Conservation (phyloP, 768 basidiomycete genomes). For the Trametopsis cervina region DNA sequence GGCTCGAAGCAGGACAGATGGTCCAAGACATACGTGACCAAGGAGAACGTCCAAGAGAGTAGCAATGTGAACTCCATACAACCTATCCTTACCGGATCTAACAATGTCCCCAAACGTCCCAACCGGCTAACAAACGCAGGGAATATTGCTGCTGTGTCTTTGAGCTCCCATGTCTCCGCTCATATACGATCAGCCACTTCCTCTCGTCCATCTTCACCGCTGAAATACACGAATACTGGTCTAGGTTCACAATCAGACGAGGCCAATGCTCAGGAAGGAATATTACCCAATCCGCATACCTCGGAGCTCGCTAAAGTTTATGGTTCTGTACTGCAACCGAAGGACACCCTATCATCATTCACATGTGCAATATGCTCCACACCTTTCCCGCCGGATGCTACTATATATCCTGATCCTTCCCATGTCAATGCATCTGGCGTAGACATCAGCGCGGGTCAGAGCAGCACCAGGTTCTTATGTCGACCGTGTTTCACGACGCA, state of each 20-base stretch:
- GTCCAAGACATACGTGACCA: slow-evolving; percentile 70
- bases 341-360: slow-evolving; percentile 63
- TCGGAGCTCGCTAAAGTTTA: slow-evolving; percentile 75
- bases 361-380: slow-evolving; percentile 60
- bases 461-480: slow-evolving; percentile 54
- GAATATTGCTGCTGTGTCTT: slow-evolving; percentile 19
- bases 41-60: background rate
- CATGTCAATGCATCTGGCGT: slow-evolving; percentile 19
- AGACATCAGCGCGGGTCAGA: slow-evolving; percentile 7
- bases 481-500: slow-evolving; percentile 61
- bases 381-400: slow-evolving; percentile 73
- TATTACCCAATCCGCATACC: slow-evolving; percentile 51
- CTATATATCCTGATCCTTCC: slow-evolving; percentile 74
- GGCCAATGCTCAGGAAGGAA: slow-evolving; percentile 47
- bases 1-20: slow-evolving; percentile 57
- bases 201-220: slow-evolving; percentile 47
- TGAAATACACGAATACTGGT: slow-evolving; percentile 36
- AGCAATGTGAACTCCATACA: slow-evolving; percentile 17
- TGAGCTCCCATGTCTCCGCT: slow-evolving; percentile 45
- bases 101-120: slow-evolving; percentile 38
- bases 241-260: slow-evolving; percentile 20
- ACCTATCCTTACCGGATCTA: slow-evolving; percentile 11
- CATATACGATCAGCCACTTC: slow-evolving; percentile 51
- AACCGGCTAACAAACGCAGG: slow-evolving; percentile 34
- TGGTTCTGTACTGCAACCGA: slow-evolving; percentile 76